Evolutionary conservation across 805 yeast genomes (phyloP), one percentile per base, ranked within the genome.

Genomic region (Sugiyamaella chiloensis): DNA sequence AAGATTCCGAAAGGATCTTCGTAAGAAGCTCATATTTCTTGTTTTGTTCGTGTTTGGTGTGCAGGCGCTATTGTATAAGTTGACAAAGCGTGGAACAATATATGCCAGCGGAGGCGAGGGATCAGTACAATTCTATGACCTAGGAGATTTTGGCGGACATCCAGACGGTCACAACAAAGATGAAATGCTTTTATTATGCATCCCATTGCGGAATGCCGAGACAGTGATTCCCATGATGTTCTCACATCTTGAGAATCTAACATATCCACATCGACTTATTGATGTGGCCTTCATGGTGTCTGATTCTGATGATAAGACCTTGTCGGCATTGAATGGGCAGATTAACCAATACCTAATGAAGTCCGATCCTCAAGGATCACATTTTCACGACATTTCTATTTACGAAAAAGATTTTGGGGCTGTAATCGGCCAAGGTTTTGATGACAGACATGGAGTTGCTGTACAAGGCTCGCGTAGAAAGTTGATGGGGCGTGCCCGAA

Each of bases 381-480:
- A 32, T 12, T 40, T 40, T 17, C 31, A 26, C 32, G 80, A 81
- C 56, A 86, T 88, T 46, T 96, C 88, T 64, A 87, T 89, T 44
- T 88, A 78, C 66, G 83, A 83, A 57, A 91, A 89, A 64, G 96
- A 91, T 66, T 91, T 91, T 63, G 98, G 98, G 42, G 96, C 89
- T 65, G 78, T 80, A 41, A 85, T 91, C 52, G 97, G 98, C 49
- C 99, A 91, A 70, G 85, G 95, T 14, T 91, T 91, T 63, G 78
- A 87, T 48, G 99, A 93, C 64, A 75, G 99, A 62, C 98, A 93
- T 66, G 97, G 96, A 1, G 90, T 91, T 66, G 91, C 86, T 11
- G 97, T 96, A 1, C 99, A 91, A 66, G 99, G 97, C 2, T 96
- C 96, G 30, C 76, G 99, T 65, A 75, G 99, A 61, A 93, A 91